Evolutionary conservation across 192 early-diverging fungal species (phyloP).

Genomic region (Podila horticola): DNA sequence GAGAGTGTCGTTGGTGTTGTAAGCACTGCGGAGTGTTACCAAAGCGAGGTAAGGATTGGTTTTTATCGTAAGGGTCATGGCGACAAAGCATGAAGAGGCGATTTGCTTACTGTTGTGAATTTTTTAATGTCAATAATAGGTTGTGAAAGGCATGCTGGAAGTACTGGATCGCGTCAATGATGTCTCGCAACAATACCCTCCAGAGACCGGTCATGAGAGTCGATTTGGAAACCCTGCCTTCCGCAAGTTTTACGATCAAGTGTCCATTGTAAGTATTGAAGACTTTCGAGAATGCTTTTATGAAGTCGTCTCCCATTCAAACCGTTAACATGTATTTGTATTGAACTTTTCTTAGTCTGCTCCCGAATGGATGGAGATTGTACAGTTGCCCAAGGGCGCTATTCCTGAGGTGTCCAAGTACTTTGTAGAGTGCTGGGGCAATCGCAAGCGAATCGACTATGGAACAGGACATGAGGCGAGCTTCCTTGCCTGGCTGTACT

Average conservation of each 20-base stretch:
- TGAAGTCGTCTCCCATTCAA: background rate
- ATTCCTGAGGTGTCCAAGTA: constrained; percentile 75
- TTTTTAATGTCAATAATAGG: constrained; percentile 13
- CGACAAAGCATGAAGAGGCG: background rate
- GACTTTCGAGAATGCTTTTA: background rate
- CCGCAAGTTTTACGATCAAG: constrained; percentile 85
- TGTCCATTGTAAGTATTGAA: constrained; percentile 63
- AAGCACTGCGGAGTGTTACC: constrained; percentile 60
- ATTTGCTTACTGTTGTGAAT: background rate
- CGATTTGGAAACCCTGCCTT: constrained; percentile 98
- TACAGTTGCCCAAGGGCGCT: constrained; percentile 45
- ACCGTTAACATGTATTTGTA: background rate
- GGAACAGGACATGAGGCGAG: constrained; percentile 97
- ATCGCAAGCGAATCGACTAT: constrained; percentile 94
- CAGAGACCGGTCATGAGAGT: constrained; percentile 78
- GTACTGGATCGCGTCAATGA: constrained; percentile 73
- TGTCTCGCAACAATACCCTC: constrained; percentile 72
- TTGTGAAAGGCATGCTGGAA: constrained; percentile 67
- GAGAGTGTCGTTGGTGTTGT: constrained; percentile 75
- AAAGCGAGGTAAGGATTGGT: constrained; percentile 57
- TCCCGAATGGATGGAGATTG: constrained; percentile 38
- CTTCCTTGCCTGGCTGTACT: constrained; percentile 88
- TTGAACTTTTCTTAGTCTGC: constrained; percentile 38
- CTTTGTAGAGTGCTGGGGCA: constrained; percentile 87
- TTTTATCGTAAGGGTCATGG: background rate